Conservation (phyloP, 148 eudicot species). For the Cornus florida region DNA sequence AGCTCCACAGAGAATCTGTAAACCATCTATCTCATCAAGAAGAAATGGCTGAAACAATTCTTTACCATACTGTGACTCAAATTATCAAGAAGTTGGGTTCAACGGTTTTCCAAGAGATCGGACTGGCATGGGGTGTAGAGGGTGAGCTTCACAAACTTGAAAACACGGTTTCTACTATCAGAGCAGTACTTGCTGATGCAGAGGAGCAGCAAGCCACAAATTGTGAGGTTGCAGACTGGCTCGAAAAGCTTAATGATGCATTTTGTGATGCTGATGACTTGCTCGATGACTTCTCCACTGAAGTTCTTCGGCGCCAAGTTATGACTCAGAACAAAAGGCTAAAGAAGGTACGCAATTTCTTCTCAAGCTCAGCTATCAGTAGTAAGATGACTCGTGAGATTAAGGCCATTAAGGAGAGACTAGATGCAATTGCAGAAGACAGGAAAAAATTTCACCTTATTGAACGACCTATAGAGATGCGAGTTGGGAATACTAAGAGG, state of each 20-base stretch:
- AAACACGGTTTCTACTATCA: conserved; percentile 15
- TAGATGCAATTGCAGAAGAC: neutral
- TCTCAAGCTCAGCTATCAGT: neutral
- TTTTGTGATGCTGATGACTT: conserved; percentile 24
- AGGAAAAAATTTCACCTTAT: neutral
- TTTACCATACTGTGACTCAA: too few relatives aligned
- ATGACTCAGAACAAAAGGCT: neutral
- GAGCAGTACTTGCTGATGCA: conserved; percentile 15
- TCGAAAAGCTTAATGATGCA: conserved; percentile 18
- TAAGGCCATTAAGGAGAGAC: neutral
- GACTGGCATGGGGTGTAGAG: too few relatives aligned
- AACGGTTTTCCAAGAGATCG: too few relatives aligned
- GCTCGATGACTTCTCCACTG: conserved; percentile 11
- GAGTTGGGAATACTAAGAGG: neutral
- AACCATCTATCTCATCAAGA: too few relatives aligned
- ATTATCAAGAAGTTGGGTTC: too few relatives aligned
- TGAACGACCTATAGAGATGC: neutral
- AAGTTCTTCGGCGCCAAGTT: neutral
- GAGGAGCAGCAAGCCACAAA: conserved; percentile 6
- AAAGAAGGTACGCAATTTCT: neutral
- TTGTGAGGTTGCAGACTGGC: neutral
- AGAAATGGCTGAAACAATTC: too few relatives aligned
- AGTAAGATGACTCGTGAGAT: neutral
- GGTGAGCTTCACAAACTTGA: conserved; percentile 4
- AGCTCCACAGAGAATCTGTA: too few relatives aligned